These are phyloP conservation scores for Tetragonia tetragonoides DNA, from an alignment of 148 eudicot genomes.

Conservation along the genomic window DNA sequence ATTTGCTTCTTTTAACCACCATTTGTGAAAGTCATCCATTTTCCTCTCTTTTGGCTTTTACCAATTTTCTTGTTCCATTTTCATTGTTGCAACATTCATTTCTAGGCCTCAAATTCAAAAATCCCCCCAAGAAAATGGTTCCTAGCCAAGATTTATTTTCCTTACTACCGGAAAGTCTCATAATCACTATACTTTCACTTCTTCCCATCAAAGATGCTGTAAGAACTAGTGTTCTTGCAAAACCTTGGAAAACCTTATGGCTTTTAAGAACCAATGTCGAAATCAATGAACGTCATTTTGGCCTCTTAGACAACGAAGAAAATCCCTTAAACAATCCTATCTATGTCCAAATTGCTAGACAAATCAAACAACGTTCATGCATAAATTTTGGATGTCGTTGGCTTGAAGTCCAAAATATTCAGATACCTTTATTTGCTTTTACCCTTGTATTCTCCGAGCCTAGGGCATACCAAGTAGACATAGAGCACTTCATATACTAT, in stretches of 20 bases:
- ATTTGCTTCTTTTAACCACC: background rate
- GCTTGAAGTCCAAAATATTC: background rate
- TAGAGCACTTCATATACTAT: background rate
- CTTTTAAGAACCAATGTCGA: constrained; percentile 18
- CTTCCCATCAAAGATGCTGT: constrained; percentile 42
- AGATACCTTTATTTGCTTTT: background rate
- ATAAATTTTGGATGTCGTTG: background rate
- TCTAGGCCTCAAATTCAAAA: background rate
- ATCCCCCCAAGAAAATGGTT: background rate
- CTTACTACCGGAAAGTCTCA: constrained; percentile 16
- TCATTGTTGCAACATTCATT: background rate
- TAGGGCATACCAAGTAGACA: background rate
- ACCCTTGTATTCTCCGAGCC: constrained; percentile 33
- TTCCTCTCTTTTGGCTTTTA: too few relatives aligned
- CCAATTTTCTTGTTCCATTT: background rate
- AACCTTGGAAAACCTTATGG: constrained; percentile 27
- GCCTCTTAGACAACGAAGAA: background rate
- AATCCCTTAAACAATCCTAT: background rate
- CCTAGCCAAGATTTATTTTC: constrained; percentile 8
- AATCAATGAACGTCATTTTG: constrained; percentile 25
- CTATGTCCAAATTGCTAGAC: background rate
- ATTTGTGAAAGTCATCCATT: too few relatives aligned
- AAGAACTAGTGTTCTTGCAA: constrained; percentile 26
- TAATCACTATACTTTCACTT: constrained; percentile 29
- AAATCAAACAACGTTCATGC: background rate